Conservation (phyloP, 768 basidiomycete species). For the Cyclocybe cylindracea region DNA sequence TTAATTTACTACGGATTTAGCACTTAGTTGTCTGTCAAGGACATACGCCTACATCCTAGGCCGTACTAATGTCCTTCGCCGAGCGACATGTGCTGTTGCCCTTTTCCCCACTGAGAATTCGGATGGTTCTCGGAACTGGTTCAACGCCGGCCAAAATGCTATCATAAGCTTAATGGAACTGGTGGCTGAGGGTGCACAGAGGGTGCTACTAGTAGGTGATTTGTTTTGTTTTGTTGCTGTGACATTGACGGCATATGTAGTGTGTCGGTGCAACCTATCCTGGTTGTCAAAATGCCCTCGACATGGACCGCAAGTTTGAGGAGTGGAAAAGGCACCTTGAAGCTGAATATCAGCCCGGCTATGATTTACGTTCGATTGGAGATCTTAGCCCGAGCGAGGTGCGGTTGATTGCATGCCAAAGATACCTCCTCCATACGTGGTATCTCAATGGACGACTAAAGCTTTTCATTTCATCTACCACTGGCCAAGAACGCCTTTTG, state of each 20-base stretch:
- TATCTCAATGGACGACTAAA: constrained; percentile 46
- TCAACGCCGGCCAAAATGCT: constrained; percentile 35
- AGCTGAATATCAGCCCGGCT: constrained; percentile 37
- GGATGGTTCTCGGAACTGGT: constrained; percentile 33
- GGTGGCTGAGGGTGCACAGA: constrained; percentile 41
- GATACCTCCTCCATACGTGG: constrained; percentile 47
- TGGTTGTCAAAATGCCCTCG: constrained; percentile 35
- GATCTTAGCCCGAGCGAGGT: constrained; percentile 30
- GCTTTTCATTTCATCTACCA: constrained; percentile 43
- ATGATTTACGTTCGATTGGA: constrained; percentile 24
- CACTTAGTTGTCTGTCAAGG: constrained; percentile 1
- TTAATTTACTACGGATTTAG: neutral
- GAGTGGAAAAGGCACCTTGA: constrained; percentile 46
- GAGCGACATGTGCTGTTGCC: constrained; percentile 37
- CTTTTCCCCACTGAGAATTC: constrained; percentile 28
- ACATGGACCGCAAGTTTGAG: constrained; percentile 42
- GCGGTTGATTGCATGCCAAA: constrained; percentile 36
- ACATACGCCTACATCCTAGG: constrained; percentile 41
- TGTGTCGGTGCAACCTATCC: constrained; percentile 37
- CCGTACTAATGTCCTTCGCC: constrained; percentile 43
- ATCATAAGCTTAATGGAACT: constrained; percentile 40
- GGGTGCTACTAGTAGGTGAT: constrained; percentile 23
- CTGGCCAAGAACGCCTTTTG: constrained; percentile 27
- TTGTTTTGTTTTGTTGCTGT: neutral
- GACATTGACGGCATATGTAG: constrained; percentile 20